Evolutionary conservation across 225 moss, liverwort and hornwort species (phyloP), one percentile per base, ranked within the genome.

Genomic region (Anthoceros angustus): DNA sequence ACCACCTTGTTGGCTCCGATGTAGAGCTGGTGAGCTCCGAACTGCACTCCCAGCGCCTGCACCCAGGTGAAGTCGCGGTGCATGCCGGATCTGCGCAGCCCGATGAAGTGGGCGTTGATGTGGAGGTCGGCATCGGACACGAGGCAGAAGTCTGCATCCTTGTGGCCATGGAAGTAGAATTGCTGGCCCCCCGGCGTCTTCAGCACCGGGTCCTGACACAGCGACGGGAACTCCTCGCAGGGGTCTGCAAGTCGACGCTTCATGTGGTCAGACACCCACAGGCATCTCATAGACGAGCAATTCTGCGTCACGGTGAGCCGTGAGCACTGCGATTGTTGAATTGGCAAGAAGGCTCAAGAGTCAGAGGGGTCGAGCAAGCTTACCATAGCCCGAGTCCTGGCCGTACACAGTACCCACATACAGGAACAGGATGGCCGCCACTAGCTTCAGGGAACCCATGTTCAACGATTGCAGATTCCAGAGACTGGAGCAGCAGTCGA

Each of bases 61-160:
- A 69, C 69, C 69, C 69, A 69, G 14, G 69, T 69, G 69, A 38
- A 69, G 62, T 69, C 69, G 10, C 69, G 42, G 38, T 39, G 61
- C 40, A 60, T 60, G 18, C 55, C 69, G 23, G 43, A 40, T 15
- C 61, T 60, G 40, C 61, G 61, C 20, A 40, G 60, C 21, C 69
- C 69, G 62, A 68, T 68, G 49, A 68, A 68, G 21, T 68, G 67
- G 0, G 42, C 67, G 49, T 68, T 68, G 43, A 68, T 61, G 55
- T 69, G 69, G 20, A 69, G 49, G 62, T 62, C 40, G 21, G 39
- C n/a, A 24, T 69, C 69, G 10, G 43, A 45, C 10, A 69, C 69
- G 25, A 69, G 62, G 62, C 69, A 69, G 69, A 61, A 69, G 24
- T 69, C 41, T 18, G 61, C 61, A 41, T 69, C 41, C 25, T 43